Evolutionary conservation across 495 filamentous ascomycete species (phyloP).

Genomic region (Oleoguttula mirabilis): DNA sequence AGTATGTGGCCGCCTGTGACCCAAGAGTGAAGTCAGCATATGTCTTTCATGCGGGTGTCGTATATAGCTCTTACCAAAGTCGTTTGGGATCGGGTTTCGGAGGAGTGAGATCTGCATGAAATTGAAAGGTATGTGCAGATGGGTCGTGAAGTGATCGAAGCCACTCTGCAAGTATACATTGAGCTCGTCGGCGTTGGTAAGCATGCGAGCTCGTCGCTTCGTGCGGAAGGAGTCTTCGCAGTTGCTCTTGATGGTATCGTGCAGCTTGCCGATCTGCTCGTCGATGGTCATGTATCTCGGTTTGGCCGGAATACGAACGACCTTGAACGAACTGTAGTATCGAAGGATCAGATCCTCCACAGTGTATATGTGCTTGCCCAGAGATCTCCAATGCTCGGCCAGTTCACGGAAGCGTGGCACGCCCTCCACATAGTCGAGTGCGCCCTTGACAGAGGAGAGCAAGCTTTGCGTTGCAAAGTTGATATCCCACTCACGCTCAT

Average conservation of each 20-base stretch:
- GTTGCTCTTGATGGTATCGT: slow-evolving; percentile 29
- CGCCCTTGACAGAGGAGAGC: slow-evolving; percentile 18
- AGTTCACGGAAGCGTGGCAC: slow-evolving; percentile 19
- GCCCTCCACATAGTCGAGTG: slow-evolving; percentile 17
- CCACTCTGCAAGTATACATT: slow-evolving; percentile 39
- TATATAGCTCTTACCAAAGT: too few relatives aligned
- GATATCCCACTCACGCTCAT: slow-evolving; percentile 39
- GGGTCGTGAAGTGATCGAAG: slow-evolving; percentile 44
- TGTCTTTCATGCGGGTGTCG: too few relatives aligned
- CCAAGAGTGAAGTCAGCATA: neutral
- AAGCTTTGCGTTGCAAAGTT: slow-evolving; percentile 34
- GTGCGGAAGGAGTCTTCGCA: slow-evolving; percentile 30
- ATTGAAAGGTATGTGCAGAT: slow-evolving; percentile 43
- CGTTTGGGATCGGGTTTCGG: slow-evolving; percentile 36
- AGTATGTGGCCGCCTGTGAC: slow-evolving; percentile 43
- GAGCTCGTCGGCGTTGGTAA: slow-evolving; percentile 40
- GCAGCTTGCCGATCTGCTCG: slow-evolving; percentile 39
- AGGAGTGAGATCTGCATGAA: slow-evolving; percentile 39
- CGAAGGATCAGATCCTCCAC: slow-evolving; percentile 39
- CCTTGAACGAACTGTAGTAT: slow-evolving; percentile 42
- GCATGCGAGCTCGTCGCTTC: slow-evolving; percentile 37
- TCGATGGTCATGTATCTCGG: slow-evolving; percentile 36
- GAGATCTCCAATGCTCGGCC: slow-evolving; percentile 26
- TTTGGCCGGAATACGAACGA: slow-evolving; percentile 38
- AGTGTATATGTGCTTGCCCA: slow-evolving; percentile 27